Evolutionary conservation across 768 basidiomycete species (phyloP), one percentile per base, ranked within the genome.

Genomic region (Leucocoprinus leucothites): DNA sequence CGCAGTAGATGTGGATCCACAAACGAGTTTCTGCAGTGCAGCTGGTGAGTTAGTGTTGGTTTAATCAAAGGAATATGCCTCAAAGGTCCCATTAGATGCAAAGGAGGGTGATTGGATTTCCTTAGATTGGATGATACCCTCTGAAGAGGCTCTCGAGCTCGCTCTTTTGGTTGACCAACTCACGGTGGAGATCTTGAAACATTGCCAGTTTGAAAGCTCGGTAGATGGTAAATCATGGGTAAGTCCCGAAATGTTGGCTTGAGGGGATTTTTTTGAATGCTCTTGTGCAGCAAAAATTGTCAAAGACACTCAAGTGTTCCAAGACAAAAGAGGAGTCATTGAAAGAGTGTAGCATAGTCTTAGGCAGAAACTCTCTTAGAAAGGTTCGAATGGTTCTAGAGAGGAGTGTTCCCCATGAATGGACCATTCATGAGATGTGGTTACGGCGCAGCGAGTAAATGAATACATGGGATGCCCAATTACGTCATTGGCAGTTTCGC

Each of bases 1-100:
- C 62, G 85, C 82, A 3, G 84, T 85, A 3, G 85, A 87, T 67
- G 75, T 78, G 6, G 61, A 71, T n/a, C 58, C 64, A 3, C 65
- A 66, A 8, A 84, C 82, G 28, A 73, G 66, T 0, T 87, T 87
- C 61, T 71, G 70, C 31, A 84, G 82, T 63, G 61, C 69, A 26
- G 58, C 67, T 56, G 62, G 85, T 84, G 60, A 52, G 78, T 65
- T 9, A 57, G 21, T 34, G 34, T 44, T 19, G 31, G 36, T 48
- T 42, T 34, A 28, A 31, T 4, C 5, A 35, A 13, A 31, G 16
- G n/a, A 35, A 28, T 5, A 31, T 31, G 31, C 31, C 31, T 31
- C 31, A 11, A 45, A 16, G 22, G 28, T 19, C 31, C 8, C 21
- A 5, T 9, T 46, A 73, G 71, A 64, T 57, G 71, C 65, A 3